These are phyloP conservation scores for Myxozyma neotropica DNA, from an alignment of 805 yeast genomes.

Conservation along the genomic window DNA sequence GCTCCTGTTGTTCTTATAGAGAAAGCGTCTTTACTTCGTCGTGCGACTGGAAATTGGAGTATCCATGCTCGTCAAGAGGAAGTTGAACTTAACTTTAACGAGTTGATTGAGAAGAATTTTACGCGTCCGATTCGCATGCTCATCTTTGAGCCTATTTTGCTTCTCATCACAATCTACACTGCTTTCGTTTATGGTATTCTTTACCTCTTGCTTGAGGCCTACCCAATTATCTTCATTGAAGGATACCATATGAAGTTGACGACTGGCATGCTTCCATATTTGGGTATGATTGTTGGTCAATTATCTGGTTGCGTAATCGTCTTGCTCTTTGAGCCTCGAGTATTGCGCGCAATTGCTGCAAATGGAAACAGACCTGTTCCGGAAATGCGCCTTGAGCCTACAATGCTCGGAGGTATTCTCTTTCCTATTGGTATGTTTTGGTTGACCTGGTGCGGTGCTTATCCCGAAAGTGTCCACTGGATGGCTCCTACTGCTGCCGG, in stretches of 20 bases:
- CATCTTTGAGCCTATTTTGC: slow-evolving; percentile 67
- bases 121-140: slow-evolving; percentile 72
- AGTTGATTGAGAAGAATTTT: slow-evolving; percentile 63
- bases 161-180: slow-evolving; percentile 66
- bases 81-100: slow-evolving; percentile 56
- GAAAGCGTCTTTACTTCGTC: slow-evolving; percentile 65
- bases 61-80: slow-evolving; percentile 77
- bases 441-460: slow-evolving; percentile 88
- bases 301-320: slow-evolving; percentile 57
- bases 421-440: slow-evolving; percentile 82
- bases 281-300: slow-evolving; percentile 73
- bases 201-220: slow-evolving; percentile 72
- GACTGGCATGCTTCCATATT: slow-evolving; percentile 75
- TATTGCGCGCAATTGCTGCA: slow-evolving; percentile 50
- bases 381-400: slow-evolving; percentile 75
- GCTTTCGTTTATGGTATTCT: slow-evolving; percentile 81
- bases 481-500: slow-evolving; percentile 68
- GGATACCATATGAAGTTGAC: slow-evolving; percentile 65
- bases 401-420: slow-evolving; percentile 68
- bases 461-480: slow-evolving; percentile 70
- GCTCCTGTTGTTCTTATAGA: slow-evolving; percentile 64
- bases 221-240: slow-evolving; percentile 66
- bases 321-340: slow-evolving; percentile 58
- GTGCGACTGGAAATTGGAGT: slow-evolving; percentile 78
- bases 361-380: slow-evolving; percentile 68